These are phyloP conservation scores for Aspergillus floridensis DNA, from an alignment of 2,329 filamentous ascomycete genomes.

Conservation along the genomic window DNA sequence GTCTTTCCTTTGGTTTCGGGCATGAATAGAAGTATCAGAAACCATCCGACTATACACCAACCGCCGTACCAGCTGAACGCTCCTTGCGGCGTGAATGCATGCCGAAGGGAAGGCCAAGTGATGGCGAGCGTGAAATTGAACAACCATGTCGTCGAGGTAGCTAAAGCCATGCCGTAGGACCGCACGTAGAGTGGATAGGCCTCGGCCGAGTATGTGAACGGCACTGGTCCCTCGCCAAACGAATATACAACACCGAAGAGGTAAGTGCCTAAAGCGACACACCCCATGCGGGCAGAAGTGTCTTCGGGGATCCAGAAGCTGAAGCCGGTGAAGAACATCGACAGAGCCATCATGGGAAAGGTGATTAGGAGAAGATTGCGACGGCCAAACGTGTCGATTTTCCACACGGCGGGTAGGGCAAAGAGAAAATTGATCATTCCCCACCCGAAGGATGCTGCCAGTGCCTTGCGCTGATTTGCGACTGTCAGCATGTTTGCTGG, in stretches of 20 bases:
- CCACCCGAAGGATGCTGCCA: conserved; percentile 59
- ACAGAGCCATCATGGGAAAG: conserved; percentile 62
- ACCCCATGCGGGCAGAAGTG: conserved; percentile 36
- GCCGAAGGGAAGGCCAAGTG: conserved; percentile 53
- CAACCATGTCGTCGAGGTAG: conserved; percentile 62
- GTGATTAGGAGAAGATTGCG: conserved; percentile 62
- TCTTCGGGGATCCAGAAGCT: conserved; percentile 51
- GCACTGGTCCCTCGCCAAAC: conserved; percentile 63
- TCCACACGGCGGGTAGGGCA: conserved; percentile 62
- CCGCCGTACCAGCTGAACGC: conserved; percentile 53
- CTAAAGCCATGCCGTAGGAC: conserved; percentile 60
- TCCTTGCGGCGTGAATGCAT: conserved; percentile 50
- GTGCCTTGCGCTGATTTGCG: conserved; percentile 50
- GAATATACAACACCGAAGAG: conserved; percentile 47
- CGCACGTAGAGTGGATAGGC: conserved; percentile 65
- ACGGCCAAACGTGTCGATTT: conserved; percentile 67
- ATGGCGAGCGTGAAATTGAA: conserved; percentile 56
- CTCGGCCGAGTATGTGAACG: conserved; percentile 67
- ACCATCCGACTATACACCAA: conserved; percentile 47
- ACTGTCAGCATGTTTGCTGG: conserved; percentile 21
- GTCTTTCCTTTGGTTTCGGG: conserved; percentile 44
- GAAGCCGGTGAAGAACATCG: conserved; percentile 53
- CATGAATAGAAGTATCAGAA: conserved; percentile 44
- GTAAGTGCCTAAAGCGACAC: conserved; percentile 46
- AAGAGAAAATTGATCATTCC: conserved; percentile 65